Conservation (phyloP, 441 rosid species). For the Sinapis alba region DNA sequence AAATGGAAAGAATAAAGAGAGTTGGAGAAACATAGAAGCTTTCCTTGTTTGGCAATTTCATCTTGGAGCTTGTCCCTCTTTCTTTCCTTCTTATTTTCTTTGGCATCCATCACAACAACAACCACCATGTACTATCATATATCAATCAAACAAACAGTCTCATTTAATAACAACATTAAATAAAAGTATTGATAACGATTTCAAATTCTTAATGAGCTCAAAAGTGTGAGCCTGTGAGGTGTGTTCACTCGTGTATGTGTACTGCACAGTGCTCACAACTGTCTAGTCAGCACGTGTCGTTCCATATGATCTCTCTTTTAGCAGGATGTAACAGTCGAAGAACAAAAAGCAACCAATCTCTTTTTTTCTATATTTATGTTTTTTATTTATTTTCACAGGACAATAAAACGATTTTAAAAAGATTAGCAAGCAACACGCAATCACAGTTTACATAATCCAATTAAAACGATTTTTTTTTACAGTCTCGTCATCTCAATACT, state of each 20-base stretch:
- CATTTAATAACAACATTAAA: neutral
- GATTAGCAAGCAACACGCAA: conserved; percentile 4
- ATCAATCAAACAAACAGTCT: conserved; percentile 1
- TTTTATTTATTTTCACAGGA: neutral
- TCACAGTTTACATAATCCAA: neutral
- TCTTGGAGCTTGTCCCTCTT: conserved; percentile 25
- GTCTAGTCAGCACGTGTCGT: conserved; percentile 37
- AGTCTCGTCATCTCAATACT: neutral
- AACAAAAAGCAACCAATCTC: conserved; percentile 20
- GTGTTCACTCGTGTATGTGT: conserved; percentile 20
- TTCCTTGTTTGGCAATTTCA: conserved; percentile 25
- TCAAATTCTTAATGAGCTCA: conserved; percentile 21
- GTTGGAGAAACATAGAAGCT: conserved; percentile 29
- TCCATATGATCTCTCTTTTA: neutral
- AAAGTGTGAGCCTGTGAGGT: neutral
- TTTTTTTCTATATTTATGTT: neutral
- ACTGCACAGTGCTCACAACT: conserved; percentile 26
- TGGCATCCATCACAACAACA: conserved; percentile 22
- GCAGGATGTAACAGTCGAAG: conserved; percentile 27
- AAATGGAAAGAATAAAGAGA: conserved; percentile 24
- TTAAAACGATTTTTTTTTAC: neutral
- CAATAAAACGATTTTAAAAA: neutral
- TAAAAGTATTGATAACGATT: neutral
- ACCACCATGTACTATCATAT: conserved; percentile 7
- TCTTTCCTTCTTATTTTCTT: conserved; percentile 9